Evolutionary conservation across 768 basidiomycete species (phyloP).

Genomic region (Mycena sanguinolenta): DNA sequence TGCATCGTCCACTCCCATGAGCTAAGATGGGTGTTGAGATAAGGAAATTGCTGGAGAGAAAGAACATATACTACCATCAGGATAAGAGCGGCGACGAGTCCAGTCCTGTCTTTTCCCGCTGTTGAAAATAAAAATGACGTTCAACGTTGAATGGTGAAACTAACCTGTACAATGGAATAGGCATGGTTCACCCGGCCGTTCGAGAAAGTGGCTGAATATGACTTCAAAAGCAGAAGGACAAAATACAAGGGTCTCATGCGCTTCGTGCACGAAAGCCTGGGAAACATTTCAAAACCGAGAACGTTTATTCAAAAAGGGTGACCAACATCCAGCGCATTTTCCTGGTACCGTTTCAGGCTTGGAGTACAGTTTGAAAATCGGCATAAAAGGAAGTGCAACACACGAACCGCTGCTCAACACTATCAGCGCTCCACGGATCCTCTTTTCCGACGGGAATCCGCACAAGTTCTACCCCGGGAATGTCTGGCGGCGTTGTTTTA

Average conservation of each 20-base stretch:
- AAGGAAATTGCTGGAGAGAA: neutral
- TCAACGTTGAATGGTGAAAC: slow-evolving; percentile 10
- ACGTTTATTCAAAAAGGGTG: neutral
- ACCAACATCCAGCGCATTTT: slow-evolving; percentile 38
- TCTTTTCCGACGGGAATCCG: slow-evolving; percentile 43
- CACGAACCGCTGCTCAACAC: slow-evolving; percentile 37
- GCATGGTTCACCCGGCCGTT: slow-evolving; percentile 53
- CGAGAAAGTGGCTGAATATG: slow-evolving; percentile 53
- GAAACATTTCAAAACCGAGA: neutral
- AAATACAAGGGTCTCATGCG: slow-evolving; percentile 46
- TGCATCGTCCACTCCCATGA: slow-evolving; percentile 54
- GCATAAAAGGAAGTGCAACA: neutral
- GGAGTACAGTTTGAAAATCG: slow-evolving; percentile 1
- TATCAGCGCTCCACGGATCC: slow-evolving; percentile 44
- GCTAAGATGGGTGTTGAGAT: slow-evolving; percentile 38
- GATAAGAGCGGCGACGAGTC: slow-evolving; percentile 51
- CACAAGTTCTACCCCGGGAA: slow-evolving; percentile 50
- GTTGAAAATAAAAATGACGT: neutral
- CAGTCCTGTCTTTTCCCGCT: slow-evolving; percentile 62
- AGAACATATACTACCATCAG: slow-evolving; percentile 45
- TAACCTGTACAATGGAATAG: slow-evolving; percentile 60
- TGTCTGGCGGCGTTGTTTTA: slow-evolving; percentile 42
- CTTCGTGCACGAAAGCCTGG: slow-evolving; percentile 49
- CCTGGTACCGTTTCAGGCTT: slow-evolving; percentile 47
- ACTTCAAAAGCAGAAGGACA: slow-evolving; percentile 47